phyloP scores from a whole-genome alignment of 2,329 filamentous ascomycete genomes.

The Colletotrichum cordylinicola region DNA sequence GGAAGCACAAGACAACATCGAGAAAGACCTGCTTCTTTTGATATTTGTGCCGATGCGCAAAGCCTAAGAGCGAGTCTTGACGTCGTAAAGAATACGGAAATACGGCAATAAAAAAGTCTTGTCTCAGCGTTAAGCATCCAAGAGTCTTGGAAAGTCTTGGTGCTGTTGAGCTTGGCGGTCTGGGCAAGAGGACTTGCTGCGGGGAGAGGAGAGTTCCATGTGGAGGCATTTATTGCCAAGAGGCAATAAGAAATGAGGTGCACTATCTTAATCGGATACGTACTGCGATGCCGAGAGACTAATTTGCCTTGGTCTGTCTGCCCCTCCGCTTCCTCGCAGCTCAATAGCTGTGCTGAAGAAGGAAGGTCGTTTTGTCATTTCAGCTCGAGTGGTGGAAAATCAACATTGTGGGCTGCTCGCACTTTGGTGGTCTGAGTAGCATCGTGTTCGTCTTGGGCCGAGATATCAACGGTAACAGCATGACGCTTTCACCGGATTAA shows the following conservation, averaged over 20 bases:
- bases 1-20: background rate
- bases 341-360: background rate
- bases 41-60: background rate
- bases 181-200: background rate
- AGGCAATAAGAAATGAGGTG: background rate
- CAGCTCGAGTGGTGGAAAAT: background rate
- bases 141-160: background rate
- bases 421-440: background rate
- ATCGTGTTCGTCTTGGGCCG: background rate
- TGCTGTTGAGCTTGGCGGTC: background rate
- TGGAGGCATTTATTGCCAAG: conserved; percentile 12
- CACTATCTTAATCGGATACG: background rate
- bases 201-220: background rate
- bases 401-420: background rate
- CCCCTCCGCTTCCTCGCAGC: background rate
- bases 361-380: background rate
- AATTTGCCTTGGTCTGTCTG: background rate
- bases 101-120: background rate
- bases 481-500: background rate
- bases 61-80: background rate
- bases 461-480: background rate
- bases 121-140: background rate
- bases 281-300: background rate
- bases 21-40: background rate
- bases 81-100: background rate